Percentiles rank a stretch among this genome's conserved stretches.
phyloP scores from a whole-genome alignment of 169 alveolate species.

The Besnoitia besnoiti region DNA sequence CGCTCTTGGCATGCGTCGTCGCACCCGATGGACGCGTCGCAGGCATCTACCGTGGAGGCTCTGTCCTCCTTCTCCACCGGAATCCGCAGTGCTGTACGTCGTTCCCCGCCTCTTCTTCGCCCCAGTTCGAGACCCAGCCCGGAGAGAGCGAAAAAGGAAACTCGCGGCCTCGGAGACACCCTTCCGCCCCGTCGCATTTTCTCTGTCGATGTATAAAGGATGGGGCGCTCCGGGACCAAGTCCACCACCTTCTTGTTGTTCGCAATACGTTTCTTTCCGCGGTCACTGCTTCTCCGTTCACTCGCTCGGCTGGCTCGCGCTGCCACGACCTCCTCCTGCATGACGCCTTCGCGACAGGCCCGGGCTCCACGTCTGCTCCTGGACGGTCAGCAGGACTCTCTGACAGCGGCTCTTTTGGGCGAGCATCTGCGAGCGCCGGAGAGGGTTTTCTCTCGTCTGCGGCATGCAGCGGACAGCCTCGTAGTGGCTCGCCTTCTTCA shows the following conservation, averaged over 20 bases:
- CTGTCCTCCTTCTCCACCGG: constrained; percentile 33
- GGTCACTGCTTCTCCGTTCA: not conserved
- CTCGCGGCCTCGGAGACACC: too few species aligned
- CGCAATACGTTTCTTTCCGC: not conserved
- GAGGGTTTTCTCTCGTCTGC: too few species aligned
- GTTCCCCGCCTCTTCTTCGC: not conserved
- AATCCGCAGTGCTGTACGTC: not conserved
- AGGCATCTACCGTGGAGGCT: not conserved
- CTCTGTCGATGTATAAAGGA: not conserved
- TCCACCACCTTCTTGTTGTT: not conserved
- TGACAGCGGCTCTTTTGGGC: too few species aligned
- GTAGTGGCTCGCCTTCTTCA: not conserved
- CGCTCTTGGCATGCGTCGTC: not conserved
- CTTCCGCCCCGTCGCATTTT: not conserved
- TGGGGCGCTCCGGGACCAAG: not conserved
- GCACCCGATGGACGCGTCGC: not conserved
- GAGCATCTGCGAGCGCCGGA: too few species aligned
- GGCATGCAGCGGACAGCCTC: too few species aligned
- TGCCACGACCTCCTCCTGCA: not conserved
- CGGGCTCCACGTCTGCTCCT: too few species aligned
- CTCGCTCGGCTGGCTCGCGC: not conserved
- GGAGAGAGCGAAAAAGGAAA: too few species aligned
- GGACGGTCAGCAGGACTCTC: too few species aligned
- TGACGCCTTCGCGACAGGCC: not conserved
- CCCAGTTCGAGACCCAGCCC: too few species aligned